These are phyloP conservation scores for Paraleonurus japonicus DNA, from an alignment of 257 asterid species.

Conservation along the genomic window DNA sequence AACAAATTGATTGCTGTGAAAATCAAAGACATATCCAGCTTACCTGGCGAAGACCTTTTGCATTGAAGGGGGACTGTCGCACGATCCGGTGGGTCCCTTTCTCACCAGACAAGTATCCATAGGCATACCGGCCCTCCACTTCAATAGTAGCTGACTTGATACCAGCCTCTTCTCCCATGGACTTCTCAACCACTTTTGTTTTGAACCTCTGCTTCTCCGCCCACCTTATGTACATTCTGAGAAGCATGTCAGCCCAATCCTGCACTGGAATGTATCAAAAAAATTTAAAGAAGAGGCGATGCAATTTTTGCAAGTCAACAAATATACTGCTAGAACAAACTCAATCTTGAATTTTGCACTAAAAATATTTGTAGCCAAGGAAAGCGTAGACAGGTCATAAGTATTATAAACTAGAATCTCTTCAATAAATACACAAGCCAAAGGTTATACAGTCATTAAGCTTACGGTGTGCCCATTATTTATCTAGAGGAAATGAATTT, in stretches of 20 bases:
- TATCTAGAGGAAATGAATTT: neutral
- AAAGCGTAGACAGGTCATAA: neutral
- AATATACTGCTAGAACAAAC: neutral
- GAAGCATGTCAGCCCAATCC: constrained; percentile 99
- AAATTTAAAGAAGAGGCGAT: constrained; percentile 34
- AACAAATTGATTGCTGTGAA: neutral
- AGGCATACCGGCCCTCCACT: constrained; percentile 84
- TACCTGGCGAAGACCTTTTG: constrained; percentile 99
- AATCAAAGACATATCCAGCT: neutral
- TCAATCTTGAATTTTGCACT: neutral
- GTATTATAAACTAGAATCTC: neutral
- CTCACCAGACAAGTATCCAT: constrained; percentile 94
- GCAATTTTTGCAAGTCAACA: neutral
- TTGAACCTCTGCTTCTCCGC: constrained; percentile 87
- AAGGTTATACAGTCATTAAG: neutral
- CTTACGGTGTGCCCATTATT: neutral
- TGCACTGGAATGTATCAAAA: constrained; percentile 85
- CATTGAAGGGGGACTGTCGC: constrained; percentile 90
- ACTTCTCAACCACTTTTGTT: constrained; percentile 84
- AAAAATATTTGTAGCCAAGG: neutral
- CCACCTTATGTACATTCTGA: constrained; percentile 97
- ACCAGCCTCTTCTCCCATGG: constrained; percentile 97
- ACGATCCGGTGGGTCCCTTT: constrained; percentile 98
- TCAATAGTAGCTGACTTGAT: constrained; percentile 90
- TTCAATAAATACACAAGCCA: neutral